Base-by-base conservation (phyloP, 345 rosid genomes). In the Iberis pinnata region DNA sequence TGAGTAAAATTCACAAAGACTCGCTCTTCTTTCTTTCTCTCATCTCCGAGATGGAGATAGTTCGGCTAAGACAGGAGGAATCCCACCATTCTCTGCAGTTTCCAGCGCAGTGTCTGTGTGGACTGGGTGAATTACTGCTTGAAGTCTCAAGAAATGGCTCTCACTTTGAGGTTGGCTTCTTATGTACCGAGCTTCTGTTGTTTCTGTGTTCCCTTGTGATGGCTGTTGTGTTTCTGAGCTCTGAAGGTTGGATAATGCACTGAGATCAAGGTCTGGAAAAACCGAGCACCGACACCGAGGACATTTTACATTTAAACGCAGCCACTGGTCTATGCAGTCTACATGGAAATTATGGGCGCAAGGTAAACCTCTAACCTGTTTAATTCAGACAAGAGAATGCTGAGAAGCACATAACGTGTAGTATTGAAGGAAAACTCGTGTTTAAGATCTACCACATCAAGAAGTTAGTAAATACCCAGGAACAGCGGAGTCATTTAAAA, bases 261-360 rank as follows among this genome's bases (percentile, higher is more conserved):
- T 93, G 18, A 88, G 95, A 74, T 88, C 95, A 4, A 93, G 97
- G 64, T 88, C 85, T 0, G 97, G 99, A 72, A 93, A 93, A 70
- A 93, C 95, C 0, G 94, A 86, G 74, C 80, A 75, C 6, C 99
- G 95, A 52, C 99, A 93, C 39, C 99, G 74, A 24, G 99, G 99
- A 69, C 97, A 93, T 63, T 93, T 93, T 43, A 93, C 90, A 18
- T 93, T 93, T 71, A 93, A 61, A 40, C 94, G 82, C 33, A 93
- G 84, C 99, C 99, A 93, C 78, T 86, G 78, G 7, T 88, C 95
- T 22, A 93, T 93, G 73, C 99, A 88, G 31, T 83, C 97, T 16
- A 93, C 92, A 58, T 93, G 97, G 75, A 93, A 93, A 70, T 93
- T 93, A 65, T 93, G 99, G 17, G 99, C 97, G 65, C 99, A 88